These are phyloP conservation scores for Domatiomyces catenatus DNA, from an alignment of 2,329 filamentous ascomycete species.

Conservation along the genomic window DNA sequence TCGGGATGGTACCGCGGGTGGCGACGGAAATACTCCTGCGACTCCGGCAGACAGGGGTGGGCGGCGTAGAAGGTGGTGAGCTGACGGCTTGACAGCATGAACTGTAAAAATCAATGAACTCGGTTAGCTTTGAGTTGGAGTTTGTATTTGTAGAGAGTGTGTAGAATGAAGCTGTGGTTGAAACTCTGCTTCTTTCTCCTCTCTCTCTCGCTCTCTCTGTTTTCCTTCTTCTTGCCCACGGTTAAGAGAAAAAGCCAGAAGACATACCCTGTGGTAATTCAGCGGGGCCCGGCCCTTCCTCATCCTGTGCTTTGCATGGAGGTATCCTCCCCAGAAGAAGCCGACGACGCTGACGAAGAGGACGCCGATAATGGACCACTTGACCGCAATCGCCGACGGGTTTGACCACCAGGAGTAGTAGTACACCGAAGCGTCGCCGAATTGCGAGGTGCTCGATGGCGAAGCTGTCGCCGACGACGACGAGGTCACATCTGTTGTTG, in stretches of 20 bases:
- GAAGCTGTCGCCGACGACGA: too few species aligned
- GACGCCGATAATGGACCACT: conserved; percentile 53
- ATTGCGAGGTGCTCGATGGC: not conserved
- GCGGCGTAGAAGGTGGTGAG: conserved; percentile 15
- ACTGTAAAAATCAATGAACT: conserved; percentile 18
- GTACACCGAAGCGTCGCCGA: not conserved
- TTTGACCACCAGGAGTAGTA: not conserved
- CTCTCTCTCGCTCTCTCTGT: too few species aligned
- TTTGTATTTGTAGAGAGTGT: too few species aligned
- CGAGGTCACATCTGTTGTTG: not conserved
- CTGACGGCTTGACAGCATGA: conserved; percentile 27
- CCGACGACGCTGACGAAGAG: conserved; percentile 43
- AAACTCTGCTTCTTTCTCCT: too few species aligned
- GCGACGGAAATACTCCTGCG: not conserved
- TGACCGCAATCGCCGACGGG: conserved; percentile 49
- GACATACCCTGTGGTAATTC: conserved; percentile 51
- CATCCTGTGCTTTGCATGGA: conserved; percentile 54
- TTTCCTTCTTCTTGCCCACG: not conserved
- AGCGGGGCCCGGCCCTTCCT: conserved; percentile 50
- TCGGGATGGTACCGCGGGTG: not conserved
- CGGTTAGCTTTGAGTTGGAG: not conserved
- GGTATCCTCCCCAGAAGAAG: conserved; percentile 53
- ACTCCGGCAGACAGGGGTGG: conserved; percentile 19
- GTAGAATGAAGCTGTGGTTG: too few species aligned
- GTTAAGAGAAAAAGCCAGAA: not conserved